Conservation (phyloP, 2,329 filamentous ascomycete genomes). For the Incumbomyces lentus region DNA sequence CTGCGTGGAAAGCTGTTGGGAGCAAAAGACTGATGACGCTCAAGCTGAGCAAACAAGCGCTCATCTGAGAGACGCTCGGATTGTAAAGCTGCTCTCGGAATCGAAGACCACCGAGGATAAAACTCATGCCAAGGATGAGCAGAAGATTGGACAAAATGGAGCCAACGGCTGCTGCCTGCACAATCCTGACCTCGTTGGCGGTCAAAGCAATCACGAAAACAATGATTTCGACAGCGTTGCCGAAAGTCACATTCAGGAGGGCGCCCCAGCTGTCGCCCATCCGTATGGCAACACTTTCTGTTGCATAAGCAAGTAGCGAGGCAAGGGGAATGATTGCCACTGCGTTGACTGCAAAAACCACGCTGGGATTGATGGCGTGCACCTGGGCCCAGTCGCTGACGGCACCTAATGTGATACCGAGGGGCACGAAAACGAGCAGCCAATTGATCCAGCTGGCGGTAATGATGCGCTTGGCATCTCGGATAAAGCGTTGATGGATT, state of each 20-base stretch:
- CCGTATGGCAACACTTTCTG: slow-evolving; percentile 61
- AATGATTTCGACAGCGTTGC: slow-evolving; percentile 70
- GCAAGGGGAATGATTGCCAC: slow-evolving; percentile 67
- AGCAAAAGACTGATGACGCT: slow-evolving; percentile 82
- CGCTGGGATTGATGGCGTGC: slow-evolving; percentile 39
- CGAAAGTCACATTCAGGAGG: slow-evolving; percentile 66
- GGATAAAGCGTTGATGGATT: slow-evolving; percentile 42
- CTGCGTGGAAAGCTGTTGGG: slow-evolving; percentile 86
- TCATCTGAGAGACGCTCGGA: slow-evolving; percentile 92
- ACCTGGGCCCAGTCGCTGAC: slow-evolving; percentile 21
- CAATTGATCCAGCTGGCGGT: slow-evolving; percentile 45
- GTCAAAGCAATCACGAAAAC: slow-evolving; percentile 72
- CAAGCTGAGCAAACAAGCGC: slow-evolving; percentile 79
- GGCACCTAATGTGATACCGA: slow-evolving; percentile 31
- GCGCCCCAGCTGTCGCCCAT: slow-evolving; percentile 65
- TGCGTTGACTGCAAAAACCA: slow-evolving; percentile 64
- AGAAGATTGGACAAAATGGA: slow-evolving; percentile 83
- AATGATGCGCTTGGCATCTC: slow-evolving; percentile 48
- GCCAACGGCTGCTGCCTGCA: slow-evolving; percentile 80
- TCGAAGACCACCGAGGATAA: slow-evolving; percentile 73
- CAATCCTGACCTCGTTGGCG: slow-evolving; percentile 78
- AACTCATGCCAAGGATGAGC: slow-evolving; percentile 84
- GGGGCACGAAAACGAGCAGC: slow-evolving; percentile 32
- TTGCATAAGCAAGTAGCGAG: slow-evolving; percentile 60
- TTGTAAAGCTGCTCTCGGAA: slow-evolving; percentile 94